Percentiles rank a stretch among this genome's conserved stretches.
Conservation (phyloP, 257 asterid genomes). For the Primulina tabacum region DNA sequence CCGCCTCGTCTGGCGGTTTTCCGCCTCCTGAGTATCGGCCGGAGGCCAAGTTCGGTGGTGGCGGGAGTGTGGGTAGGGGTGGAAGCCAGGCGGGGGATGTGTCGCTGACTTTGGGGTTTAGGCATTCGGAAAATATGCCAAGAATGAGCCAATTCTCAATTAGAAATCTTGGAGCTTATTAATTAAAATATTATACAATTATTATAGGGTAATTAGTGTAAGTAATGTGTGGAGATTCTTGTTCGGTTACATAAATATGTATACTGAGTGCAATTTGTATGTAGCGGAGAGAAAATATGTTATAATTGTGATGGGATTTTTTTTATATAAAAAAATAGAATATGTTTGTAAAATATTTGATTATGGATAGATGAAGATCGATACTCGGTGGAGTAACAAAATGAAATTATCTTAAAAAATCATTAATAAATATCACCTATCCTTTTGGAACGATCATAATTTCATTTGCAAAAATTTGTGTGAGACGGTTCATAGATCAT, state of each 20-base stretch:
- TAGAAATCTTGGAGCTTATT: conserved; percentile 52
- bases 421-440: too few relatives aligned
- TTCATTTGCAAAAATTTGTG: too few relatives aligned
- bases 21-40: conserved; percentile 27
- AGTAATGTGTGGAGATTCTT: conserved; percentile 20
- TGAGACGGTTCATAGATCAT: too few relatives aligned
- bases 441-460: too few relatives aligned
- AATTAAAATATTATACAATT: not conserved
- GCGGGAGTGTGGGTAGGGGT: conserved; percentile 10
- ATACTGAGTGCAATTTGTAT: conserved; percentile 21
- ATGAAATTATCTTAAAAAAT: too few relatives aligned
- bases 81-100: conserved; percentile 46
- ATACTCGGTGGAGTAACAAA: not conserved
- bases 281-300: conserved; percentile 7
- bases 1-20: conserved; percentile 14
- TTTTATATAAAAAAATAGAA: too few relatives aligned
- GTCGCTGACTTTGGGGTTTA: conserved; percentile 68
- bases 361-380: not conserved
- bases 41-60: not conserved
- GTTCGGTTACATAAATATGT: conserved; percentile 11
- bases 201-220: not conserved
- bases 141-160: conserved; percentile 47
- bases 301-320: not conserved
- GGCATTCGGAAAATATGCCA: conserved; percentile 57
- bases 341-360: not conserved